Evolutionary conservation across 495 filamentous ascomycete species (phyloP), one percentile per base, ranked within the genome.

Genomic region (Elasticomyces elasticus): DNA sequence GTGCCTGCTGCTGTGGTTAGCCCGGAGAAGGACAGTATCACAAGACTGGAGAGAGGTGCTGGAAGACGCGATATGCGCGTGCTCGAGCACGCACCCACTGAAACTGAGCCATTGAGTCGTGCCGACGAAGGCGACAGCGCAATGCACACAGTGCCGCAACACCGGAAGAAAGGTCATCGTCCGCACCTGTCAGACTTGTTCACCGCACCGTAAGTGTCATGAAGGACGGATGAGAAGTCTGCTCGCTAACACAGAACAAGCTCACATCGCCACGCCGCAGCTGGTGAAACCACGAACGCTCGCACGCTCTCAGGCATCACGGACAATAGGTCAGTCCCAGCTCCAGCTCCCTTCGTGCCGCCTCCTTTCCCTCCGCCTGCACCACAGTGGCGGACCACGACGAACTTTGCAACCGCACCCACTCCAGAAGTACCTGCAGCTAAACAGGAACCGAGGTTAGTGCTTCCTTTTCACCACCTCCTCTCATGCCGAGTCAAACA

Each of bases 151-250:
- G 28, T 38, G 26, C 41, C 43, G 24, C 40, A 48, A 27, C 53
- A 45, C 11, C 20, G 38, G 11, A 49, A 41, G 22, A 41, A 43
- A 17, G 30, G n/a, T 5, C 19, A 54, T 38, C 41, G 23, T 47
- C 52, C 52, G n/a, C 52, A 54, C 33, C 5, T 54, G 19, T 54
- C 41, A 13, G 52, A 54, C 41, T 47, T 54, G 27, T 55, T 55
- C 53, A 45, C 49, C 22, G 26, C 28, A 11, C 2, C 52, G 45
- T 44, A 37, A 22, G 50, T 52, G n/a, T n/a, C n/a, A n/a, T n/a
- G n/a, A n/a, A n/a, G n/a, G n/a, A n/a, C n/a, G n/a, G n/a, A n/a
- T n/a, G n/a, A n/a, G n/a, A 33, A 33, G 30, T 15, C 17, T 24
- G 5, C 11, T 3, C 48, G 19, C 20, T 6, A 11, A 26, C 1